A percentile compares a stretch with the other conserved stretches of the same genome.
Conservation (phyloP, 1,139 yeast genomes). For the Protomyces inouyei region DNA sequence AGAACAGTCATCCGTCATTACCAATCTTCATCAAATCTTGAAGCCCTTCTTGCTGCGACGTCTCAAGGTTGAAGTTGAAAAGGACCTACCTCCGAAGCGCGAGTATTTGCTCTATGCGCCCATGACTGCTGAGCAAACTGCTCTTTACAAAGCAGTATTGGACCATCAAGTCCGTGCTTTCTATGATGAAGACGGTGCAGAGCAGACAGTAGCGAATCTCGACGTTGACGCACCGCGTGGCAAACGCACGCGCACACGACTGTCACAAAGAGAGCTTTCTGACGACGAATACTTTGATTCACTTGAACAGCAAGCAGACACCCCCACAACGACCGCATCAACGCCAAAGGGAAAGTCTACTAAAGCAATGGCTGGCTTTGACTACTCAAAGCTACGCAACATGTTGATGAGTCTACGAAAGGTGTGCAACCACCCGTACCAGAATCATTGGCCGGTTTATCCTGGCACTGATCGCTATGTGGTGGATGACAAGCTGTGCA, state of each 20-base stretch:
- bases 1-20: conserved; percentile 60
- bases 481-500: conserved; percentile 44
- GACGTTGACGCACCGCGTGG: conserved; percentile 1
- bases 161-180: conserved; percentile 39
- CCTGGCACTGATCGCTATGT: conserved; percentile 33
- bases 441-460: conserved; percentile 68
- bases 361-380: conserved; percentile 36
- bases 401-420: conserved; percentile 76
- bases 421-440: conserved; percentile 78
- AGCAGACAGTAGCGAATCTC: neutral
- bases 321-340: conserved; percentile 25
- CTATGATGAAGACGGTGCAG: conserved; percentile 1
- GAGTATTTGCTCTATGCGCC: conserved; percentile 78
- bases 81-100: conserved; percentile 76
- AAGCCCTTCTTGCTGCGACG: conserved; percentile 83
- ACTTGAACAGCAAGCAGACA: conserved; percentile 1
- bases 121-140: conserved; percentile 57
- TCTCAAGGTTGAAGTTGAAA: conserved; percentile 63
- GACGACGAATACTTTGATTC: conserved; percentile 16
- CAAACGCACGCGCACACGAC: neutral
- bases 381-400: conserved; percentile 53
- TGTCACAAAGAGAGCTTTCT: conserved; percentile 4
- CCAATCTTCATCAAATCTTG: conserved; percentile 76
- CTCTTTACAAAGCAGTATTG: conserved; percentile 59
- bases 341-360: conserved; percentile 34